These are phyloP conservation scores for Lichina pygmaea DNA, from an alignment of 495 filamentous ascomycete genomes.

Conservation along the genomic window DNA sequence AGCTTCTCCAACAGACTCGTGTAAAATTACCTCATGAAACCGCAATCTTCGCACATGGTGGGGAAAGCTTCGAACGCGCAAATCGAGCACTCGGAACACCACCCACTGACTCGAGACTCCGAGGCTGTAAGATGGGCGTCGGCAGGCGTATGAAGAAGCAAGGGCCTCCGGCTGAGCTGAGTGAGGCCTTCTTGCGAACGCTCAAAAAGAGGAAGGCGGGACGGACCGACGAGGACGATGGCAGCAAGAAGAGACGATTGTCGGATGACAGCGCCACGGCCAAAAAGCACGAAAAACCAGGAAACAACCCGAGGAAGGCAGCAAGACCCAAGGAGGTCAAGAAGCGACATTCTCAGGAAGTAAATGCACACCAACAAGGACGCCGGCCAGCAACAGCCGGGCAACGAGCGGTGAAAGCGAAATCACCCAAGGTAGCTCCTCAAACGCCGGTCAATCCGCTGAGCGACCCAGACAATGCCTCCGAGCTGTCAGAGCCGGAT, in stretches of 20 bases:
- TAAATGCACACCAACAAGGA: constrained; percentile 14
- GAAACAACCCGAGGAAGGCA: constrained; percentile 8
- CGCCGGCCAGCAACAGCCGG: neutral
- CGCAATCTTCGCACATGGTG: neutral
- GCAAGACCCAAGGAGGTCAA: neutral
- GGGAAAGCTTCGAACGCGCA: too few species aligned
- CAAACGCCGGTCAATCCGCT: neutral
- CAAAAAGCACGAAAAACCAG: constrained; percentile 14
- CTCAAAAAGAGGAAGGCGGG: constrained; percentile 53
- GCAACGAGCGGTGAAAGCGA: too few species aligned
- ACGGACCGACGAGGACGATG: constrained; percentile 17
- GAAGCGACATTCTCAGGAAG: constrained; percentile 3
- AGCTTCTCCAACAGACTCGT: too few species aligned
- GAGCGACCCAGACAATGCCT: neutral
- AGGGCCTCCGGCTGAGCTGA: constrained; percentile 55
- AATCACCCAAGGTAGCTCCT: constrained; percentile 6
- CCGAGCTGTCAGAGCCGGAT: constrained; percentile 22
- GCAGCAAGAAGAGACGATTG: constrained; percentile 45
- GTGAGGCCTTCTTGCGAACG: constrained; percentile 50
- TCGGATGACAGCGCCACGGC: constrained; percentile 16
- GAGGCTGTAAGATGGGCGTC: constrained; percentile 35
- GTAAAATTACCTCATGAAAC: too few species aligned
- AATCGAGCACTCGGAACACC: too few species aligned
- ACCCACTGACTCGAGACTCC: neutral
- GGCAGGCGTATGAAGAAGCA: constrained; percentile 91